Evolutionary conservation across 75 land plant species (phyloP).

Genomic region (Selaginella moellendorffii): DNA sequence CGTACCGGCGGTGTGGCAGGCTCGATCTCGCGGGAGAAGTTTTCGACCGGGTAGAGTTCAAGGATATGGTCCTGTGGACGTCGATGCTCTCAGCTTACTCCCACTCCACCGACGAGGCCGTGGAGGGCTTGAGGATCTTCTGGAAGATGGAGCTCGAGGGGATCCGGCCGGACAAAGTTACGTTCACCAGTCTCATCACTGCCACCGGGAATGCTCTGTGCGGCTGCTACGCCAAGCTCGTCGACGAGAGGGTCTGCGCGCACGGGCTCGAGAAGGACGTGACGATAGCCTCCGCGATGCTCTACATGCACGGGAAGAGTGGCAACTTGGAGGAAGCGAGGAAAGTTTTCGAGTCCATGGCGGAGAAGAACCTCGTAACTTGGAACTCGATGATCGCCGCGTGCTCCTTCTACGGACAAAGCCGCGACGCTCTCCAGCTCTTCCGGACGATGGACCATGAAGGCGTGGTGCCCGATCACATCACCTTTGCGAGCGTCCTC

Average conservation of each 20-base stretch:
- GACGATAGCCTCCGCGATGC: not conserved
- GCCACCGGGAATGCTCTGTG: not conserved
- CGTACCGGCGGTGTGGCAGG: not conserved
- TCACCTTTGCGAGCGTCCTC: not conserved
- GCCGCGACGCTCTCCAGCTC: not conserved
- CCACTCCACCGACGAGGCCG: not conserved
- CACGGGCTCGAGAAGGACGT: not conserved
- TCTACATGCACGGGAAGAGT: not conserved
- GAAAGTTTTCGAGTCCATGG: not conserved
- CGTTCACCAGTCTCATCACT: not conserved
- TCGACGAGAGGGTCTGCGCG: not conserved
- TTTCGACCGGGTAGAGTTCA: not conserved
- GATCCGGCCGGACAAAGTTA: not conserved
- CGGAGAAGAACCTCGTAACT: not conserved
- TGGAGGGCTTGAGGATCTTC: not conserved
- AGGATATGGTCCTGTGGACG: not conserved
- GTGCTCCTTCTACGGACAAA: not conserved
- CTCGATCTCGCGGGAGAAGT: not conserved
- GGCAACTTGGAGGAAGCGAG: conserved; percentile 1
- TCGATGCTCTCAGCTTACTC: not conserved
- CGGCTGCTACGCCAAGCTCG: not conserved
- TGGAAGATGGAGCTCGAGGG: conserved; percentile 6
- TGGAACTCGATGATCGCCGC: conserved; percentile 1
- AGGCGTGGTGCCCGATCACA: not conserved
- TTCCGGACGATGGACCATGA: not conserved